phyloP scores from a whole-genome alignment of 1,284 basidiomycete genomes.

The Leccinum pseudoinsigne region DNA sequence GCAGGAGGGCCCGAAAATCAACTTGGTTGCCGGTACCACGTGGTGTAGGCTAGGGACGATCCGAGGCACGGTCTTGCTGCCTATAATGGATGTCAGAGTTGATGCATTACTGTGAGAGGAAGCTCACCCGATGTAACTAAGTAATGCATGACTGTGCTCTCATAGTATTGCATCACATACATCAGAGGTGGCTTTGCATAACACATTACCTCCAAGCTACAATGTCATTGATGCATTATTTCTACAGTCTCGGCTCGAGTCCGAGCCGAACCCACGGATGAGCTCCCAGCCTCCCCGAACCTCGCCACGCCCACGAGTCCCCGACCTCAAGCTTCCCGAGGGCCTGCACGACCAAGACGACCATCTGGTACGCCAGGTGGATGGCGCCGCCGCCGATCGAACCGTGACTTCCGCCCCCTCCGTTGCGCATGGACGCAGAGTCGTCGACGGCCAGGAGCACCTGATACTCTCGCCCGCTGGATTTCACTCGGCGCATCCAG shows the following conservation, averaged over 20 bases:
- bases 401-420: slow-evolving; percentile 51
- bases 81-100: no score
- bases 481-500: slow-evolving; percentile 94
- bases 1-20: no score
- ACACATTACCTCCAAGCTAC: no score
- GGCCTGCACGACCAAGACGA: slow-evolving; percentile 91
- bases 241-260: slow-evolving; percentile 36
- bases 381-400: slow-evolving; percentile 83
- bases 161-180: no score
- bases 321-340: slow-evolving; percentile 93
- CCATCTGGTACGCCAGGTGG: slow-evolving; percentile 93
- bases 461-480: slow-evolving; percentile 95
- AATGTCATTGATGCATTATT: no score
- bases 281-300: slow-evolving; percentile 91
- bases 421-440: slow-evolving; percentile 96
- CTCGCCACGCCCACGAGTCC: slow-evolving; percentile 85
- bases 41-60: no score
- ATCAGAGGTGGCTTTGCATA: no score
- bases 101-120: no score
- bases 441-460: slow-evolving; percentile 95
- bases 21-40: no score
- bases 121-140: no score
- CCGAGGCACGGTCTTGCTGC: no score
- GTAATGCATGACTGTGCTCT: no score
- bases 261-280: slow-evolving; percentile 82